phyloP scores from a whole-genome alignment of 805 yeast genomes.

The Candida krabiensis region DNA sequence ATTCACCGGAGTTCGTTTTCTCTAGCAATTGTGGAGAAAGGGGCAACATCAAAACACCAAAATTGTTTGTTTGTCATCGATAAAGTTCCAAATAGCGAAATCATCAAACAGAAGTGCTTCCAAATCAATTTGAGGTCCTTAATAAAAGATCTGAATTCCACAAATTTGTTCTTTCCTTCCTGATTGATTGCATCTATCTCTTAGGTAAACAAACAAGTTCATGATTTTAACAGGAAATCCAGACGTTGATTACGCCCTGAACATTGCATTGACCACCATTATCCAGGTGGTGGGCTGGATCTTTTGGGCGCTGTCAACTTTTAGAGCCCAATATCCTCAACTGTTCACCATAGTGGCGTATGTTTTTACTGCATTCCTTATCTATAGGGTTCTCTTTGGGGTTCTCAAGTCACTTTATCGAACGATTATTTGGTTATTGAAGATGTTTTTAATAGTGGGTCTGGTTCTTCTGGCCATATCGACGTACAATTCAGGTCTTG shows the following conservation, averaged over 20 bases:
- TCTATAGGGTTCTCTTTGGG: not conserved
- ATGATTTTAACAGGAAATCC: too few species aligned
- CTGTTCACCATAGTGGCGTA: conserved; percentile 1
- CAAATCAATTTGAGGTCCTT: too few species aligned
- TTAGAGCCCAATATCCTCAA: conserved; percentile 7
- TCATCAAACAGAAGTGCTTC: too few species aligned
- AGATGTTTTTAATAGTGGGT: not conserved
- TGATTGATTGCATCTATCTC: conserved; percentile 1
- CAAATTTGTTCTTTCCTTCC: not conserved
- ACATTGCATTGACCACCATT: not conserved
- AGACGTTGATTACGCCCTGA: conserved; percentile 1
- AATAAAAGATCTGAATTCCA: conserved; percentile 2
- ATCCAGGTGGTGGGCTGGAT: not conserved
- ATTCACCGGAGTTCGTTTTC: too few species aligned
- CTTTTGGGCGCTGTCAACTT: not conserved
- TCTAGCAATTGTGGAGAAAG: too few species aligned
- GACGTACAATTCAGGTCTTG: not conserved
- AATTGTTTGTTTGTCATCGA: too few species aligned
- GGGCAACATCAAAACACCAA: too few species aligned
- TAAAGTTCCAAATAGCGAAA: too few species aligned
- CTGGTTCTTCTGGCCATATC: not conserved
- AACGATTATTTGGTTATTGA: not conserved
- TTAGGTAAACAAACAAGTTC: not conserved
- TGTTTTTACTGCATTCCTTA: not conserved
- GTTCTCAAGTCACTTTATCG: not conserved